phyloP scores from a whole-genome alignment of 192 early-diverging fungal genomes.

The Glomus cerebriforme region DNA sequence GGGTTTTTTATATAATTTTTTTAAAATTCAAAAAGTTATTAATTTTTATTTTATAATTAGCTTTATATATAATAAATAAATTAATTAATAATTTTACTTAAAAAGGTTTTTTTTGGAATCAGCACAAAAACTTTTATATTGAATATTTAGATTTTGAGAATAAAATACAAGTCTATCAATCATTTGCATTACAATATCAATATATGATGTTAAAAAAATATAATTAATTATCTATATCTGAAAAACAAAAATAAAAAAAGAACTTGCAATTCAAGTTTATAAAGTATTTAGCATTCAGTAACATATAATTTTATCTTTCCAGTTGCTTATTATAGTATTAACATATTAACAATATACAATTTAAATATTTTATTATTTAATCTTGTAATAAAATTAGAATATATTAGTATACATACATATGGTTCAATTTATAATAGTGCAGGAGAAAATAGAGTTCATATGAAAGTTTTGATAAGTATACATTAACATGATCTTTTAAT shows the following conservation, averaged over 20 bases:
- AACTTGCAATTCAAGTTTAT: background rate
- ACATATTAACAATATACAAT: background rate
- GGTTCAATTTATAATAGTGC: background rate
- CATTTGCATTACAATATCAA: background rate
- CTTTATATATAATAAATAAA: background rate
- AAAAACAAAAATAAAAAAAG: background rate
- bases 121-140: background rate
- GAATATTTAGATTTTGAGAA: conserved; percentile 2
- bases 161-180: background rate
- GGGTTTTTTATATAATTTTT: background rate
- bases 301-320: conserved; percentile 12
- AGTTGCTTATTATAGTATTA: conserved; percentile 5
- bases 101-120: too few species aligned
- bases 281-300: conserved; percentile 1
- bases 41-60: background rate
- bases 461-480: conserved; percentile 9
- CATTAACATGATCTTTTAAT: background rate
- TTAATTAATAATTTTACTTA: background rate
- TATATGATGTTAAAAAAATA: background rate
- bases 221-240: background rate
- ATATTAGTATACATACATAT: background rate
- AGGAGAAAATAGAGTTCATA: background rate
- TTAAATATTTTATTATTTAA: background rate
- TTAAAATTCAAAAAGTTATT: conserved; percentile 8
- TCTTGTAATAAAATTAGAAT: background rate